Conservation (phyloP, 2,329 filamentous ascomycete genomes). For the Cadophora luteo-olivacea region DNA sequence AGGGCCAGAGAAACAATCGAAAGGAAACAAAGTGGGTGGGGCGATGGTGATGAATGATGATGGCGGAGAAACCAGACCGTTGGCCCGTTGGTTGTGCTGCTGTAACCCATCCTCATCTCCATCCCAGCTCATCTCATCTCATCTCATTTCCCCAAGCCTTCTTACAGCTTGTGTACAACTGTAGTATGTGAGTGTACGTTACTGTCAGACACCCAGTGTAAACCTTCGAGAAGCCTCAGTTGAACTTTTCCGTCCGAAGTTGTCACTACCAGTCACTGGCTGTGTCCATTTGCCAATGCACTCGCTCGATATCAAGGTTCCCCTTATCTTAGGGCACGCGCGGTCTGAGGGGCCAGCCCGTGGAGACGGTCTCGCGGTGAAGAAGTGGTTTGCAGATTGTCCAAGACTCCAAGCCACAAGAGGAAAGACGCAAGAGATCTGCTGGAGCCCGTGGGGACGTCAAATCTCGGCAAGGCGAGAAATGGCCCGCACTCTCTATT, state of each 20-base stretch:
- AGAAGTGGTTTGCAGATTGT: background rate
- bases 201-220: background rate
- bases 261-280: background rate
- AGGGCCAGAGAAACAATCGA: background rate
- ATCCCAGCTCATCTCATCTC: background rate
- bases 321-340: constrained; percentile 10
- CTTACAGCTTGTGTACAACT: constrained; percentile 9
- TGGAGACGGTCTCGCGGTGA: background rate
- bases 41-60: background rate
- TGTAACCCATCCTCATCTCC: background rate
- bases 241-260: background rate
- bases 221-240: constrained; percentile 1
- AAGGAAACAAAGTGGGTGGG: constrained; percentile 1
- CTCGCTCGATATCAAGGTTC: background rate
- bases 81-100: constrained; percentile 7
- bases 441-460: constrained; percentile 4
- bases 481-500: constrained; percentile 9
- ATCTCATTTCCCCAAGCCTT: constrained; percentile 1
- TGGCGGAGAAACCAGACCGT: constrained; percentile 12
- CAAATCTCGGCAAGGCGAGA: constrained; percentile 14
- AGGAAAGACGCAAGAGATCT: constrained; percentile 14
- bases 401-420: constrained; percentile 10
- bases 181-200: background rate
- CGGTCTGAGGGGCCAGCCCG: constrained; percentile 6
- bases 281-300: background rate